Conservation (phyloP, 257 asterid species). For the Paraleonurus japonicus region DNA sequence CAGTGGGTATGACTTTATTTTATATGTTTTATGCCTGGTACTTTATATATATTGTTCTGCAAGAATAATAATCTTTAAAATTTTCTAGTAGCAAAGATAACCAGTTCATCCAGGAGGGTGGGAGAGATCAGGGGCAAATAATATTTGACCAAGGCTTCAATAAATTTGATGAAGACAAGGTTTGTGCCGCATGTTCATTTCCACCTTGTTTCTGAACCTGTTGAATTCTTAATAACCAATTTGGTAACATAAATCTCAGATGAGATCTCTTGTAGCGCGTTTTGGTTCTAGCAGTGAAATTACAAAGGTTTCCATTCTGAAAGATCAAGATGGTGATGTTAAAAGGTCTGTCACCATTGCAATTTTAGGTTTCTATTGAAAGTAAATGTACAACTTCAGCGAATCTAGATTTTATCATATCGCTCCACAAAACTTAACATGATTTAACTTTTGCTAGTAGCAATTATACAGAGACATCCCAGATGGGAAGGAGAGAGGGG, state of each 20-base stretch:
- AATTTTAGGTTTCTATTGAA: neutral
- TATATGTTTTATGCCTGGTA: neutral
- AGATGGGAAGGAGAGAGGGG: slow-evolving; percentile 44
- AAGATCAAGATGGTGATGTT: slow-evolving; percentile 50
- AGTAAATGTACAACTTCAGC: neutral
- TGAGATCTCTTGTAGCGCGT: slow-evolving; percentile 55
- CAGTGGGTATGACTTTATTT: slow-evolving; percentile 47
- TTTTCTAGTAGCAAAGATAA: slow-evolving; percentile 18
- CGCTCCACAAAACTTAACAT: neutral
- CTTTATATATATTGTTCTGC: neutral
- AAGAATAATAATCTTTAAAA: neutral
- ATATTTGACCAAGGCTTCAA: slow-evolving; percentile 67
- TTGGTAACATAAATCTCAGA: slow-evolving; percentile 37
- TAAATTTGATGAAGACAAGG: slow-evolving; percentile 46
- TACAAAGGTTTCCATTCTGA: slow-evolving; percentile 55
- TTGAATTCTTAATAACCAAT: neutral
- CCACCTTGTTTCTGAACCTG: neutral
- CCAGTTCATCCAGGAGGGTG: slow-evolving; percentile 46
- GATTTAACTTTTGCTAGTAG: slow-evolving; percentile 30
- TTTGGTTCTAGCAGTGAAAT: slow-evolving; percentile 79
- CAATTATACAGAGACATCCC: slow-evolving; percentile 34
- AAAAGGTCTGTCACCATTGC: slow-evolving; percentile 56
- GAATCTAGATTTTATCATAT: neutral
- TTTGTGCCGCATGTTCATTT: slow-evolving; percentile 23
- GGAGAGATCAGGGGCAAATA: slow-evolving; percentile 41